phyloP scores from a whole-genome alignment of 305 asterid species.

The Fraxinus paxiana region DNA sequence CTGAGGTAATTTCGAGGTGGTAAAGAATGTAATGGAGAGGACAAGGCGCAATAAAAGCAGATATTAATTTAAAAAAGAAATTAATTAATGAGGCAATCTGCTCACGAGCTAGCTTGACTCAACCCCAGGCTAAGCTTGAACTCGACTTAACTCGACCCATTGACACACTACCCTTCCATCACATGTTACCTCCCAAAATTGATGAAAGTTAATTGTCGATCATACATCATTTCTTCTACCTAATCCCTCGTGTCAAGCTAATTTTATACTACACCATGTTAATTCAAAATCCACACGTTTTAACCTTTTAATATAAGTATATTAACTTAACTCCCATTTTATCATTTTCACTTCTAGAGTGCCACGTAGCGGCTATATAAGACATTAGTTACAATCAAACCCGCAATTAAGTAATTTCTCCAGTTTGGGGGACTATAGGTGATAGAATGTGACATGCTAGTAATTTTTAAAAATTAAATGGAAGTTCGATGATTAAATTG shows the following conservation, averaged over 20 bases:
- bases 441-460: too few species aligned
- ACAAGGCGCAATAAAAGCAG: background rate
- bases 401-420: background rate
- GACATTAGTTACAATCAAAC: background rate
- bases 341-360: background rate
- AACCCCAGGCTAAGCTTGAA: background rate
- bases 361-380: background rate
- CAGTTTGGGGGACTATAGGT: background rate
- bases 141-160: background rate
- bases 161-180: background rate
- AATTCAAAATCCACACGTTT: background rate
- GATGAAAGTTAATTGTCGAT: too few species aligned
- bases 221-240: background rate
- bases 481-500: background rate
- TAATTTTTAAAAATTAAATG: background rate
- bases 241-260: background rate
- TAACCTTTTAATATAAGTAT: too few species aligned
- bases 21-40: background rate
- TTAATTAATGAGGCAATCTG: background rate
- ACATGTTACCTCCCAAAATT: background rate
- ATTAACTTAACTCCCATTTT: too few species aligned
- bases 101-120: too few species aligned
- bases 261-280: background rate
- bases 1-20: background rate
- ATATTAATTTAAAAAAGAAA: too few species aligned